These are phyloP conservation scores for Pistacia atlantica DNA, from an alignment of 345 rosid species.

Conservation along the genomic window DNA sequence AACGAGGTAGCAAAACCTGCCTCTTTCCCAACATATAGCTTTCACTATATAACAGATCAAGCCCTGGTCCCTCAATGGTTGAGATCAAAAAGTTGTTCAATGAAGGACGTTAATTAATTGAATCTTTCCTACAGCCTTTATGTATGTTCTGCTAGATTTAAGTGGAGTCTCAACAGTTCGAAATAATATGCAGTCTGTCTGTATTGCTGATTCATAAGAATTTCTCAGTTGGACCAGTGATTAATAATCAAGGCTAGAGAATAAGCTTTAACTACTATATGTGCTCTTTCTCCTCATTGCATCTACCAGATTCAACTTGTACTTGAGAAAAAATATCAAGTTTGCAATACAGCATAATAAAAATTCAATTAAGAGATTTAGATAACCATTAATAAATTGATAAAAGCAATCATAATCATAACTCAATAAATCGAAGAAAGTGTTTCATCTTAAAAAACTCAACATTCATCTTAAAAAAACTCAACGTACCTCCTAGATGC, in stretches of 20 bases:
- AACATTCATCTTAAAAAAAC: conserved; percentile 1
- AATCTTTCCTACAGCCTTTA: not conserved
- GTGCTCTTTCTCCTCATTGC: not conserved
- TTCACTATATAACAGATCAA: not conserved
- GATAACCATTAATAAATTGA: not conserved
- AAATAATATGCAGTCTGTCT: not conserved
- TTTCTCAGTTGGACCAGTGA: not conserved
- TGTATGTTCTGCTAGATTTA: not conserved
- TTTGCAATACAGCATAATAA: not conserved
- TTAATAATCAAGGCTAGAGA: too few relatives aligned
- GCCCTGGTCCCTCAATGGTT: not conserved
- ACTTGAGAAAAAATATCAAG: not conserved
- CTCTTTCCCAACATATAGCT: not conserved
- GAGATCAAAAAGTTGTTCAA: not conserved
- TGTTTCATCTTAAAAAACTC: not conserved
- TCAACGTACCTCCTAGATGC: not conserved
- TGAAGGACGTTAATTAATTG: not conserved
- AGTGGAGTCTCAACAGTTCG: not conserved
- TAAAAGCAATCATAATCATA: not conserved
- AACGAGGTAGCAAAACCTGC: not conserved
- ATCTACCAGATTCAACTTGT: not conserved
- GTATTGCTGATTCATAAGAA: not conserved
- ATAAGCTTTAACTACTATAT: not conserved
- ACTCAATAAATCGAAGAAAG: not conserved
- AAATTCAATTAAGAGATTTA: not conserved